Evolutionary conservation across 2,329 filamentous ascomycete genomes (phyloP).

Genomic region (Tricladium varicosporioides): DNA sequence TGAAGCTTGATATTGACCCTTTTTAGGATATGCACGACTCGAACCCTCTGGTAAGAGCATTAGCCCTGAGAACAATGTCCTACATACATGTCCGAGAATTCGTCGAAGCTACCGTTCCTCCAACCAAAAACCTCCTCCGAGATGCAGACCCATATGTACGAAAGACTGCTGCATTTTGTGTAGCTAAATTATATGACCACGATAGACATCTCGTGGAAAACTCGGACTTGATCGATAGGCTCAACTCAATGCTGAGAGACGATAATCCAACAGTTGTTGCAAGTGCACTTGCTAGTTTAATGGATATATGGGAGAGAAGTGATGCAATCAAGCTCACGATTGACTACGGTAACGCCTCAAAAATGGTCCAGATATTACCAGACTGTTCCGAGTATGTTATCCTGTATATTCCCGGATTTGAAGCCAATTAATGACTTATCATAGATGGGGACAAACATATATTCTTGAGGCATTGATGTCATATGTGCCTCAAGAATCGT

Average conservation of each 20-base stretch:
- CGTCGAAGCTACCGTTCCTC: slow-evolving; percentile 82
- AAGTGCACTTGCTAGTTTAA: slow-evolving; percentile 83
- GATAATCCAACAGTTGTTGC: slow-evolving; percentile 98
- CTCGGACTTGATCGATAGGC: slow-evolving; percentile 86
- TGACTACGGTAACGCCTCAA: slow-evolving; percentile 95
- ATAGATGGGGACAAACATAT: slow-evolving; percentile 96
- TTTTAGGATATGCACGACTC: slow-evolving; percentile 84
- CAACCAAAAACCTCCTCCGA: slow-evolving; percentile 78
- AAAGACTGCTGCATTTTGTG: slow-evolving; percentile 94
- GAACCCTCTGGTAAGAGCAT: slow-evolving; percentile 87
- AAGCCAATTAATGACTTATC: slow-evolving; percentile 3
- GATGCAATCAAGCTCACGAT: slow-evolving; percentile 98
- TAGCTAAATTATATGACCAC: slow-evolving; percentile 97
- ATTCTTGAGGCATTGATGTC: slow-evolving; percentile 97
- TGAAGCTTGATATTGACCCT: slow-evolving; percentile 1
- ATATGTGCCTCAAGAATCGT: slow-evolving; percentile 88
- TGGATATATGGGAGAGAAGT: slow-evolving; percentile 98
- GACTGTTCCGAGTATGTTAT: slow-evolving; percentile 89
- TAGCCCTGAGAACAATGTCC: slow-evolving; percentile 92
- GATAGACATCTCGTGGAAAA: slow-evolving; percentile 85
- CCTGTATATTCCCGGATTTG: not conserved
- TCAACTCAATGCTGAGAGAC: slow-evolving; percentile 87
- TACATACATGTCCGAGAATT: slow-evolving; percentile 97
- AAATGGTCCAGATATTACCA: slow-evolving; percentile 93
- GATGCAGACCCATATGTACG: slow-evolving; percentile 94